phyloP scores from a whole-genome alignment of 306 rosid species.

The Oemleria cerasiformis region DNA sequence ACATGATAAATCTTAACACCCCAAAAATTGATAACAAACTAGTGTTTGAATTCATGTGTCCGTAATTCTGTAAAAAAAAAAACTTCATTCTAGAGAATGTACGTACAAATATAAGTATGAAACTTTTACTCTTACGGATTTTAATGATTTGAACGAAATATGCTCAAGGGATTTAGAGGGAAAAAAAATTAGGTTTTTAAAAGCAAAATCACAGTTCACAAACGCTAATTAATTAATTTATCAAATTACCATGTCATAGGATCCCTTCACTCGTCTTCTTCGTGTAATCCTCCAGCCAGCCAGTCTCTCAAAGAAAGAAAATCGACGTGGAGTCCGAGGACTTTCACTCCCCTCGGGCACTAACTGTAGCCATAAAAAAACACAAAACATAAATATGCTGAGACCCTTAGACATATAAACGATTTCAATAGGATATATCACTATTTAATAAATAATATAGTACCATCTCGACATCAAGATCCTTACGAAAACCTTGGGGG shows the following conservation, averaged over 20 bases:
- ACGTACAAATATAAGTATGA: background rate
- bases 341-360: background rate
- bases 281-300: constrained; percentile 12
- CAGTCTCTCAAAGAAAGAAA: constrained; percentile 6
- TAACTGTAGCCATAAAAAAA: background rate
- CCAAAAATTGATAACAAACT: background rate
- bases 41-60: background rate
- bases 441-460: background rate
- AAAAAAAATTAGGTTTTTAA: background rate
- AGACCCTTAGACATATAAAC: background rate
- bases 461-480: background rate
- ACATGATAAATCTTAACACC: background rate
- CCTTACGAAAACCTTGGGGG: constrained; percentile 1
- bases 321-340: background rate
- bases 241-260: constrained; percentile 15
- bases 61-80: background rate
- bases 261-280: background rate
- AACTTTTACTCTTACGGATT: background rate
- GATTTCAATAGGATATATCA: background rate
- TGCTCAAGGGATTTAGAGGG: background rate
- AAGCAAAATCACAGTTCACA: background rate
- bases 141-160: background rate
- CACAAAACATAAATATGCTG: background rate
- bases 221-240: background rate
- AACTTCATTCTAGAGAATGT: background rate